Evolutionary conservation across 176 grass and related monocot genomes (phyloP).

Genomic region (Alopecurus myosuroides): DNA sequence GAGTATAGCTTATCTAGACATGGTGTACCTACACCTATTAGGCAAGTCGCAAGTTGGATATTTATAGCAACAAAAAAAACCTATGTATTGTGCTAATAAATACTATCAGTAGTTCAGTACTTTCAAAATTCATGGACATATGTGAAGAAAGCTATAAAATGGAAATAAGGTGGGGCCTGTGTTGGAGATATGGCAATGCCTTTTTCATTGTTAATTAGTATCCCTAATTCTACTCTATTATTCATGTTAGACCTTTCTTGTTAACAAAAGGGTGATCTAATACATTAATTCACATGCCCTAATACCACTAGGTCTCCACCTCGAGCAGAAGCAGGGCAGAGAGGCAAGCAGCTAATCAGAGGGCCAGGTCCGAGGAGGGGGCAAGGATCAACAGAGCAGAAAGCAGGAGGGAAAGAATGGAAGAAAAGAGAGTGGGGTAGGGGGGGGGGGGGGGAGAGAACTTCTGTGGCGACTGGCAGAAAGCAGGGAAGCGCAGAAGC

Average conservation of each 20-base stretch:
- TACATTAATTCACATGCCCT: neutral
- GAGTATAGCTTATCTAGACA: neutral
- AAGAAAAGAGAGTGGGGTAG: neutral
- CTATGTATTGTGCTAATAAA: neutral
- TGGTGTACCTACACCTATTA: neutral
- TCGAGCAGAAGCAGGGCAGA: neutral
- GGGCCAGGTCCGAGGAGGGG: neutral
- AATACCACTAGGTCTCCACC: neutral
- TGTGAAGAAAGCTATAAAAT: neutral
- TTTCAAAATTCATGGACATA: neutral
- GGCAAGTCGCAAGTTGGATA: neutral
- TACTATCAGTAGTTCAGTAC: neutral
- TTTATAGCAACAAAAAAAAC: neutral
- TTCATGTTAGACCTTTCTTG: neutral
- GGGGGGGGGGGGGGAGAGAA: too few species aligned
- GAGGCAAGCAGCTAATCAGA: neutral
- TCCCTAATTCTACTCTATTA: neutral
- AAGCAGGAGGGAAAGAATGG: neutral
- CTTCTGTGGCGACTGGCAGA: too few species aligned
- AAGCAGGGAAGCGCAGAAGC: too few species aligned
- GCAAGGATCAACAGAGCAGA: neutral
- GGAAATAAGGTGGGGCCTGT: neutral
- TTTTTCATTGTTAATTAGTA: neutral
- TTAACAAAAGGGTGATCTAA: neutral
- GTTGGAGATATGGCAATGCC: neutral